Conservation (phyloP, 2,329 filamentous ascomycete species). For the Xylariaceae sp. region DNA sequence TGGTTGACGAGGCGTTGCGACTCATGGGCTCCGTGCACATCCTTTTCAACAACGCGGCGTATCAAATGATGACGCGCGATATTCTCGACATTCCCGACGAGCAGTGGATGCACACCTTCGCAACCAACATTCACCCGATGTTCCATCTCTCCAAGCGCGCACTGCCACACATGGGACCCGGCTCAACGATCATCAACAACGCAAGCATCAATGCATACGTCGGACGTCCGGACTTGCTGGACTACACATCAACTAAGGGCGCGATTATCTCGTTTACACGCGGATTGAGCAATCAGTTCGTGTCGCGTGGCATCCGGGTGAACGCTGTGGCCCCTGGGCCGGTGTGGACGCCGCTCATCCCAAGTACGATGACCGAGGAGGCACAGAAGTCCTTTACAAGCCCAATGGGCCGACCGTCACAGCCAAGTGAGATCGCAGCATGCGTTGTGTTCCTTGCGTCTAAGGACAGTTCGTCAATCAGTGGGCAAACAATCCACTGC, state of each 20-base stretch:
- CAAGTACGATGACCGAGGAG: slow-evolving; percentile 65
- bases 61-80: slow-evolving; percentile 68
- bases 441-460: slow-evolving; percentile 79
- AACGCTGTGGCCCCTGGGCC: slow-evolving; percentile 67
- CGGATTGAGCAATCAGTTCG: slow-evolving; percentile 69
- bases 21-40: slow-evolving; percentile 69
- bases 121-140: slow-evolving; percentile 78
- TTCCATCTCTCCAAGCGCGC: slow-evolving; percentile 78
- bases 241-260: slow-evolving; percentile 78
- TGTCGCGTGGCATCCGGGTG: slow-evolving; percentile 61
- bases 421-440: slow-evolving; percentile 77
- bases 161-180: slow-evolving; percentile 69
- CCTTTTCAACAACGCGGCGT: slow-evolving; percentile 70
- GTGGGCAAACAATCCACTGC: slow-evolving; percentile 62
- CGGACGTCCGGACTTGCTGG: slow-evolving; percentile 72
- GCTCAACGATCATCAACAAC: slow-evolving; percentile 79
- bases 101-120: slow-evolving; percentile 76
- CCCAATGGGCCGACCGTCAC: slow-evolving; percentile 73
- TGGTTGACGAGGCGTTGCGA: slow-evolving; percentile 63
- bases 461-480: slow-evolving; percentile 68
- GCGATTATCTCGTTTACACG: slow-evolving; percentile 78
- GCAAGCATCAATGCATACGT: slow-evolving; percentile 81
- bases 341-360: slow-evolving; percentile 74
- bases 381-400: slow-evolving; percentile 69
- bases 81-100: slow-evolving; percentile 71